phyloP scores from a whole-genome alignment of 1,284 basidiomycete genomes.

The Sutorius eximius region DNA sequence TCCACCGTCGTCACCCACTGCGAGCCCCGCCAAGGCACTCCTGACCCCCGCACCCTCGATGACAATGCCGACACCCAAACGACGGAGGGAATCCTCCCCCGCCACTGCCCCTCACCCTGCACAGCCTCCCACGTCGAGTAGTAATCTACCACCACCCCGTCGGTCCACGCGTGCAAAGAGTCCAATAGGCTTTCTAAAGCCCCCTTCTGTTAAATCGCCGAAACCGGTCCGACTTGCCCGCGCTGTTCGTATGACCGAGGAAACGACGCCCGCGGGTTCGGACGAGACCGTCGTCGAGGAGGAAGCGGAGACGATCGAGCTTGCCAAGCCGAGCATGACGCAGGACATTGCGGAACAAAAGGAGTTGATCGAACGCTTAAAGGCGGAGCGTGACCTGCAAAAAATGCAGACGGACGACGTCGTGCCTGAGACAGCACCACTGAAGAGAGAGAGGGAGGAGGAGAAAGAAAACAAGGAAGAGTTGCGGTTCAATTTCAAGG shows the following conservation, averaged over 20 bases:
- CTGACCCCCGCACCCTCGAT: slow-evolving; percentile 35
- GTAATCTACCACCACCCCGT: slow-evolving; percentile 34
- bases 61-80: slow-evolving; percentile 50
- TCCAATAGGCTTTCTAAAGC: slow-evolving; percentile 38
- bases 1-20: slow-evolving; percentile 25
- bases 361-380: slow-evolving; percentile 65
- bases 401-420: slow-evolving; percentile 27
- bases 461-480: slow-evolving; percentile 37
- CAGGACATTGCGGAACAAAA: slow-evolving; percentile 72
- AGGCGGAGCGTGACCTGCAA: slow-evolving; percentile 45
- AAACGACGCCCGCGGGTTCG: slow-evolving; percentile 51
- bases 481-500: slow-evolving; percentile 61
- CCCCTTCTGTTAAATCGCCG: slow-evolving; percentile 31
- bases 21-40: slow-evolving; percentile 19
- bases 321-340: slow-evolving; percentile 61
- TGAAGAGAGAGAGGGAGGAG: slow-evolving; percentile 59
- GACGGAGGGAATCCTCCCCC: slow-evolving; percentile 58
- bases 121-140: slow-evolving; percentile 24
- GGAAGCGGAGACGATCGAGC: slow-evolving; percentile 45
- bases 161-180: slow-evolving; percentile 60
- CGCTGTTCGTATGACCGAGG: slow-evolving; percentile 41
- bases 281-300: slow-evolving; percentile 66
- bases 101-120: slow-evolving; percentile 37
- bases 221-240: slow-evolving; percentile 41
- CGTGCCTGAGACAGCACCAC: slow-evolving; percentile 12